Base-by-base conservation (phyloP, 441 rosid genomes). In the Gossypium gossypioides region DNA sequence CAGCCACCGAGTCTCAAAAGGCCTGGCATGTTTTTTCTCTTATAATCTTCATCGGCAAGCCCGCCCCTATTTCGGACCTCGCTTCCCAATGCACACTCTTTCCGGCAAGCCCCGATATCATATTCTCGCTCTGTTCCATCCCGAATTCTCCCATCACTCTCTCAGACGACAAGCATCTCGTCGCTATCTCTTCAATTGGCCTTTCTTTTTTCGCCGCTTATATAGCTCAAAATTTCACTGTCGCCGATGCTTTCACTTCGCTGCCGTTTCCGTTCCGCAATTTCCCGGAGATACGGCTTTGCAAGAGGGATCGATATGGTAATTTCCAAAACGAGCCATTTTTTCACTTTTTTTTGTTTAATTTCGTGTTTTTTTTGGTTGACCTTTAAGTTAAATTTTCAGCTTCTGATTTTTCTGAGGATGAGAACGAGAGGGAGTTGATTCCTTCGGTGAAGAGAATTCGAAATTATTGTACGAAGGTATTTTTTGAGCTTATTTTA, bases 11-110 rank as follows among this genome's bases (percentile, higher is more conserved):
- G 24, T 78, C 73, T 8, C 80, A 80, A 21, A 84, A 86, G 75
- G 93, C 97, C 57, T 86, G 88, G 93, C 87, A 88, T 79, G 25
- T 95, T 51, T 72, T 84, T 54, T 73, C 86, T 16, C 85, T 86
- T 78, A 76, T 92, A 72, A 76, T 91, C 57, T 82, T 87, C 63
- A 27, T 76, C 46, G 95, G 97, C 80, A 79, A 80, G 40, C 88
- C 97, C 1, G 69, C 82, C 50, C 61, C 81, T 16, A 81, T 84
- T 2, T 44, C 67, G 9, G 84, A 84, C 29, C 84, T 92, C 76
- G 84, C 84, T 12, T 76, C 83, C 12, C 79, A 66, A 32, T 85
- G 87, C 78, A 55, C 78, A 29, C 80, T 84, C 37, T 86, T 87
- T 71, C 84, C 46, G 6, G 83, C 83, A 6, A 76, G 88, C n/a